Base-by-base conservation (phyloP, 1,284 basidiomycete species). In the Schizophyllum commune region DNA sequence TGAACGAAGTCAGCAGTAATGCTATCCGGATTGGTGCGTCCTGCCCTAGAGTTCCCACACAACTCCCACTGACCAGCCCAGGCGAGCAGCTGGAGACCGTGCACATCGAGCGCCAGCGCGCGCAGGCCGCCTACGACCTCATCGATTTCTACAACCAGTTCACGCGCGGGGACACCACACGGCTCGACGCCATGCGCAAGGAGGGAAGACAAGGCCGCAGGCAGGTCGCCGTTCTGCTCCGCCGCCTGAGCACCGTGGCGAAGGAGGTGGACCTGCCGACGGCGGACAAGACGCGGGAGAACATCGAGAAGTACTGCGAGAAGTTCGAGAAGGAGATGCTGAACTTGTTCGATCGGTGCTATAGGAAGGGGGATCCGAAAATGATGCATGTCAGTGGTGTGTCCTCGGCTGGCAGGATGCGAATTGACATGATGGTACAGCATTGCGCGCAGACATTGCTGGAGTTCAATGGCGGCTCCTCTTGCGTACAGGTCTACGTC, bases 291-390 rank as follows among this genome's bases (percentile, higher is more conserved):
- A 94, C 88, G 33, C 83, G 87, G 63, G 94, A 97, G 71, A 86
- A 83, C 61, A 94, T 97, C 66, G 95, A 97, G 66, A 91, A 89
- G 69, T 99, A 98, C 70, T 97, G 96, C 75, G 97, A 99, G 76
- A 92, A 92, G 70, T 99, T 99, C 68, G 97, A 99, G 75, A 98
- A 97, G 75, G 96, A 99, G 71, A 96, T 98, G 86, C 84, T 99
- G 60, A 88, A 92, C 70, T 79, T 98, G 55, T 99, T 99, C 70
- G 97, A 99, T 73, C 79, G 89, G 66, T 94, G 92, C 70, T 98
- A 98, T 75, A 85, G 95, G 59, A 92, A 94, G 71, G 95, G 96
- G 34, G 97, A 99, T 71, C 97, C 97, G 0, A 96, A 96, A 74
- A 94, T 97, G 89, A 99, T 99, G 97, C 93, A 94, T 75, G 94